These are phyloP conservation scores for Tylopilus subfusipes DNA, from an alignment of 768 basidiomycete species.

Conservation along the genomic window DNA sequence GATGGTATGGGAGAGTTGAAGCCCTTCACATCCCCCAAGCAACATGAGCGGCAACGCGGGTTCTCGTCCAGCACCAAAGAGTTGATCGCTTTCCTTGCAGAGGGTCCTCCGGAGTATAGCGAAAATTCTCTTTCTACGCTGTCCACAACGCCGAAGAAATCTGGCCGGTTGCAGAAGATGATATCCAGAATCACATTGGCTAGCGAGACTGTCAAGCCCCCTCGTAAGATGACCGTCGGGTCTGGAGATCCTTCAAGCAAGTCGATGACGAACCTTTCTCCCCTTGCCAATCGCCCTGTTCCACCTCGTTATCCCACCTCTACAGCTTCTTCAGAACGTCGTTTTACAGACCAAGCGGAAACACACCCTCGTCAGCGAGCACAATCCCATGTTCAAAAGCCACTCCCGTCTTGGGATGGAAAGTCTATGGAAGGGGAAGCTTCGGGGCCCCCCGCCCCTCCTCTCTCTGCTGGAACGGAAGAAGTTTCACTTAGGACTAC, in stretches of 20 bases:
- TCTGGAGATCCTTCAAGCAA: constrained; percentile 24
- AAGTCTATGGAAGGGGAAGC: constrained; percentile 14
- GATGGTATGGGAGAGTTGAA: constrained; percentile 39
- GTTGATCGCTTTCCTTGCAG: constrained; percentile 55
- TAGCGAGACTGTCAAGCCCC: constrained; percentile 26
- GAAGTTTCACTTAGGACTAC: background rate
- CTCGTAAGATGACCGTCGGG: constrained; percentile 33
- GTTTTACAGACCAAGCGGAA: constrained; percentile 17
- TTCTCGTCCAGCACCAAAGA: constrained; percentile 47
- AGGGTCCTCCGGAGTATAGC: constrained; percentile 50
- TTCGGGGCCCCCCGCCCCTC: constrained; percentile 1
- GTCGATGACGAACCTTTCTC: constrained; percentile 41
- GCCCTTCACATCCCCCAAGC: constrained; percentile 41
- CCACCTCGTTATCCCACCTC: constrained; percentile 54
- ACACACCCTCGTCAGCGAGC: constrained; percentile 25
- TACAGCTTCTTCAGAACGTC: constrained; percentile 37
- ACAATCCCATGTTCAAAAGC: constrained; percentile 25
- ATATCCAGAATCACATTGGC: constrained; percentile 71
- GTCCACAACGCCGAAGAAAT: constrained; percentile 37
- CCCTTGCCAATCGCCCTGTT: constrained; percentile 55
- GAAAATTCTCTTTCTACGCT: constrained; percentile 43
- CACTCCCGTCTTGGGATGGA: constrained; percentile 15
- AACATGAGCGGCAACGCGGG: constrained; percentile 28
- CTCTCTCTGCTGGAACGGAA: constrained; percentile 8
- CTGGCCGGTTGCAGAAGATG: constrained; percentile 73